phyloP scores from a whole-genome alignment of 768 basidiomycete species.

The Rhizopogon sp. region DNA sequence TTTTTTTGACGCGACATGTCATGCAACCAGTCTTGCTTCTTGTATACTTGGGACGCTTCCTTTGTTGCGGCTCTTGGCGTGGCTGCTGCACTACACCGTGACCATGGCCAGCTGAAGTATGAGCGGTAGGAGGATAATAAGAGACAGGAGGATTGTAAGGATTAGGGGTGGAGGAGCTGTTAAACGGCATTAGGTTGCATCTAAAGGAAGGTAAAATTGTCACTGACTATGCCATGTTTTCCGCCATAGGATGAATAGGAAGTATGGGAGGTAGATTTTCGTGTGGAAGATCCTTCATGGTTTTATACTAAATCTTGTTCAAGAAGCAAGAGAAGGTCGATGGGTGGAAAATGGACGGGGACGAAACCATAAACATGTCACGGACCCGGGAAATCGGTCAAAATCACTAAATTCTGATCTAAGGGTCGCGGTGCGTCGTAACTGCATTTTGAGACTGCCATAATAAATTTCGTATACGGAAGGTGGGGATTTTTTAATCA shows the following conservation, averaged over 20 bases:
- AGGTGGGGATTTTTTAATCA: conserved; percentile 43
- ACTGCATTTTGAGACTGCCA: conserved; percentile 36
- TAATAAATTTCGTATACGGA: conserved; percentile 35
- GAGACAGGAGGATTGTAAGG: conserved; percentile 37
- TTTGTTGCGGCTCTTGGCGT: conserved; percentile 47
- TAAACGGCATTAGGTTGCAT: conserved; percentile 13
- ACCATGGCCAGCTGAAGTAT: conserved; percentile 23
- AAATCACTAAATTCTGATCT: conserved; percentile 68
- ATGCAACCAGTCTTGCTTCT: conserved; percentile 93
- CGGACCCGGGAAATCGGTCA: conserved; percentile 36
- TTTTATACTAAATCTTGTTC: conserved; percentile 43
- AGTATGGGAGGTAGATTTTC: conserved; percentile 32
- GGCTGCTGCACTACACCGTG: conserved; percentile 47
- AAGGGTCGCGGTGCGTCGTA: conserved; percentile 61
- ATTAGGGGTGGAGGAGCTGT: conserved; percentile 32
- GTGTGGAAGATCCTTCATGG: conserved; percentile 37
- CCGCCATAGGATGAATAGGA: conserved; percentile 38
- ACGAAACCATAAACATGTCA: conserved; percentile 30
- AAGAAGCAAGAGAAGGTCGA: conserved; percentile 26
- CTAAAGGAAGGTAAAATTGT: conserved; percentile 1
- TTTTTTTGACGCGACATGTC: conserved; percentile 91
- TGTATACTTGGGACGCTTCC: conserved; percentile 90
- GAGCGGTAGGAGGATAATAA: conserved; percentile 33
- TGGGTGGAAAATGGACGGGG: conserved; percentile 36
- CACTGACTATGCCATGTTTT: conserved; percentile 53